Evolutionary conservation across 306 rosid genomes (phyloP).

Genomic region (Amphicarpaea edgeworthii): DNA sequence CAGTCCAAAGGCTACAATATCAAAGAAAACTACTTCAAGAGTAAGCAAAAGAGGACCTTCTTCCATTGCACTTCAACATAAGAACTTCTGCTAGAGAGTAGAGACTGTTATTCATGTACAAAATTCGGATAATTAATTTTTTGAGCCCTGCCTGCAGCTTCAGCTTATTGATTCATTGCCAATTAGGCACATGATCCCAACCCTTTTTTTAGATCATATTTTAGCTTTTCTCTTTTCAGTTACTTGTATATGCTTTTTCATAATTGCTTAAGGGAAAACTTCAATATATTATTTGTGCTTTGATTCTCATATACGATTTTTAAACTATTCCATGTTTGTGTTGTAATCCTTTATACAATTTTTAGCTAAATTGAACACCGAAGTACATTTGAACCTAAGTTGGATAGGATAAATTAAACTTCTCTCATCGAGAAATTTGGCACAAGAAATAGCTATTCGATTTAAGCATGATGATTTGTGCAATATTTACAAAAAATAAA

Average conservation of each 20-base stretch:
- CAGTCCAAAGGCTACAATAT: conserved; percentile 66
- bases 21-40: conserved; percentile 73
- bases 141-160: conserved; percentile 9
- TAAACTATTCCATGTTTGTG: not conserved
- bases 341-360: not conserved
- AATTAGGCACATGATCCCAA: too few species aligned
- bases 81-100: conserved; percentile 41
- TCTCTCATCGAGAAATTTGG: too few species aligned
- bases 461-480: not conserved
- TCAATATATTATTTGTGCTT: not conserved
- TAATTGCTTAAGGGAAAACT: not conserved
- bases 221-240: not conserved
- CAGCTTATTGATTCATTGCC: conserved; percentile 34
- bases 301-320: not conserved
- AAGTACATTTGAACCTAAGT: not conserved
- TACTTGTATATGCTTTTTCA: not conserved
- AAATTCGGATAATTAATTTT: conserved; percentile 1
- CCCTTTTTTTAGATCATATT: not conserved
- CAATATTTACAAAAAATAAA: not conserved
- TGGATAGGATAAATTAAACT: too few species aligned
- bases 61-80: conserved; percentile 42
- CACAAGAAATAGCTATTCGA: not conserved
- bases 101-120: conserved; percentile 14
- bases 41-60: conserved; percentile 50
- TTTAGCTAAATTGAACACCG: too few species aligned